Evolutionary conservation across 208 protist species (phyloP).

Genomic region (Kentomonas sorsogonicus): DNA sequence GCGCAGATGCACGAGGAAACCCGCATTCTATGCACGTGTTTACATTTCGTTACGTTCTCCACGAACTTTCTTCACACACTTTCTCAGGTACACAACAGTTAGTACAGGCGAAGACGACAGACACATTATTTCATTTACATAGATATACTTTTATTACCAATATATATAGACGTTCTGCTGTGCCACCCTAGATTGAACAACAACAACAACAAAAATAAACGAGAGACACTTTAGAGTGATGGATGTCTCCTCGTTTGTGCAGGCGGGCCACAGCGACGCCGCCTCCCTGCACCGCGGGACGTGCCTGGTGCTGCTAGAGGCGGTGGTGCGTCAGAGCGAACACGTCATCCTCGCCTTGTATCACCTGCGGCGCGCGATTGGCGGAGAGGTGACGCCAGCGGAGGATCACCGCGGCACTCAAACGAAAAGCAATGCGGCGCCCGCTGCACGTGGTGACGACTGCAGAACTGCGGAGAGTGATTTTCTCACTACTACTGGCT

Average conservation of each 20-base stretch:
- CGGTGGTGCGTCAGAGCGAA: conserved; percentile 35
- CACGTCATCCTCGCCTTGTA: conserved; percentile 23
- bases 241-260: not conserved
- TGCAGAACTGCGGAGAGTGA: not conserved
- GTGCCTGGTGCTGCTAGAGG: conserved; percentile 35
- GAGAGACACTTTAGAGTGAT: conserved; percentile 12
- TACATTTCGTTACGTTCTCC: not conserved
- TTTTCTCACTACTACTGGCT: conserved; percentile 1
- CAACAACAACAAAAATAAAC: too few relatives aligned
- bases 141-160: too few relatives aligned
- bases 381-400: not conserved
- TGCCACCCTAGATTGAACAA: too few relatives aligned
- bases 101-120: too few relatives aligned
- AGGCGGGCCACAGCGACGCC: not conserved
- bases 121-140: too few relatives aligned
- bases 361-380: not conserved
- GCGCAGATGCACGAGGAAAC: too few relatives aligned
- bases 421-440: not conserved
- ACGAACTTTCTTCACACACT: conserved; percentile 1
- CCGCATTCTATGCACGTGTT: too few relatives aligned
- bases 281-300: conserved; percentile 23
- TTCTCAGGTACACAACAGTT: conserved; percentile 6
- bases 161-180: too few relatives aligned
- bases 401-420: not conserved
- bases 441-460: not conserved